A percentile compares a stretch with the other conserved stretches of the same genome.
Evolutionary conservation across 768 basidiomycete genomes (phyloP).

Genomic region (Mycena rebaudengoi): DNA sequence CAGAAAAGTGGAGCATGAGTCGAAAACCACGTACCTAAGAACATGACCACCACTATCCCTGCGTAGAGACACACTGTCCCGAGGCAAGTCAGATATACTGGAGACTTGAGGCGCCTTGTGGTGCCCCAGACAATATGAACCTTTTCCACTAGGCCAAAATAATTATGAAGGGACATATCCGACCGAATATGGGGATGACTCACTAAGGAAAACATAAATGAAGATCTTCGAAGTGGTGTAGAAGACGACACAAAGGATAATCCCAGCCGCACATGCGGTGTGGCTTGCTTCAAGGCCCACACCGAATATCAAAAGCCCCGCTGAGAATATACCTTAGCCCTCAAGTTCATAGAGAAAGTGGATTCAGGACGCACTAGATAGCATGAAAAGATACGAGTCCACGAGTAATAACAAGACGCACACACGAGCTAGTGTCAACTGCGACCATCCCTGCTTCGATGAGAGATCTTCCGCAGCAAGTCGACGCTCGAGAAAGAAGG

Average conservation of each 20-base stretch:
- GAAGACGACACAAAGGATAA: constrained; percentile 52
- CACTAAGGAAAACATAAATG: constrained; percentile 55
- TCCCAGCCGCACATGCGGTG: constrained; percentile 49
- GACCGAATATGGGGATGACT: constrained; percentile 31
- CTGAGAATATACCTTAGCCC: constrained; percentile 32
- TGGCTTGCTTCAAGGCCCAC: constrained; percentile 49
- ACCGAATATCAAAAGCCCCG: constrained; percentile 53
- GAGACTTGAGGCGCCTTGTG: constrained; percentile 44
- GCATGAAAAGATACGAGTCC: constrained; percentile 21
- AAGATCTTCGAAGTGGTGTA: constrained; percentile 54
- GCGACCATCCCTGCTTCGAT: constrained; percentile 1
- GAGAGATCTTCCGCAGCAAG: background rate
- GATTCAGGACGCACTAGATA: constrained; percentile 1
- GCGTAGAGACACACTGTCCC: constrained; percentile 46
- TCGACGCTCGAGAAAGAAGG: constrained; percentile 4
- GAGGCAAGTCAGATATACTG: constrained; percentile 51
- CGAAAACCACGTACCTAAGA: constrained; percentile 42
- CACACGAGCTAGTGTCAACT: constrained; percentile 14
- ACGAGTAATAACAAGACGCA: constrained; percentile 12
- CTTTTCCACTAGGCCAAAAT: constrained; percentile 45
- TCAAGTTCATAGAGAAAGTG: background rate
- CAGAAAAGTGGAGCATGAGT: background rate
- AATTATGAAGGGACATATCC: background rate
- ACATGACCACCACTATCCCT: constrained; percentile 48
- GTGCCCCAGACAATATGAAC: constrained; percentile 55